Base-by-base conservation (phyloP, 148 eudicot species). In the Gaultheria prostrata region DNA sequence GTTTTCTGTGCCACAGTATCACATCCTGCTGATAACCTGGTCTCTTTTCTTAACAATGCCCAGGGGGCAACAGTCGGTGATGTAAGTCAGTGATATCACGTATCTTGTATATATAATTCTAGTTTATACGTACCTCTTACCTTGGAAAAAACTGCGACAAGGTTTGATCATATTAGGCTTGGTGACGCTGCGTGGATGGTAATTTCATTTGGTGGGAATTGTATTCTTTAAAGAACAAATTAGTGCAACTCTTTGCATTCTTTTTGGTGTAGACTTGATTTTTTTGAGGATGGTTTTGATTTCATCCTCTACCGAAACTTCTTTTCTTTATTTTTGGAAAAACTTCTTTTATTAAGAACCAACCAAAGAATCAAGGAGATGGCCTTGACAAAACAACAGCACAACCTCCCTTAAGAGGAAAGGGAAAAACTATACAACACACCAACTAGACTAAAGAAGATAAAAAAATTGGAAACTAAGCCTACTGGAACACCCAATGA, bases 1-100 rank as follows among this genome's bases (percentile, higher is more conserved):
- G 43, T 88, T 24, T 81, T 83, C 18, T 88, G 89, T 77, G 87
- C 87, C 24, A 1, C 30, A n/a, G 84, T 87, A 32, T 87, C 89
- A 28, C 89, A 87, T 32, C 89, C 89, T 28, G 89, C 89, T 24
- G 89, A 85, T 77, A 88, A 88, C 79, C 75, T 88, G 48, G 89
- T 88, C 82, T 88, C 89, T 24, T 85, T 88, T 45, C 87, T 88
- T 45, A 88, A 88, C 83, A 88, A 88, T 77, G 78, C 89, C 82
- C 82, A 83, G 45, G 89, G 89, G 30, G 89, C 89, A 67, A 85
- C 89, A 24, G 82, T 80, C 45, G 75, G 86, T 0, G 87, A 85
- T 74, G 89, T 88, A 82, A 88, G 87, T 83, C 17, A 0, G 10
- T 54, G 17, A 75, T 76, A 45, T 24, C 56, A 65, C 20, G 30